Percentiles rank a stretch among this genome's conserved stretches.
phyloP scores from a whole-genome alignment of 805 yeast species.

The Cyberlindnera nakhonratchasimensis region DNA sequence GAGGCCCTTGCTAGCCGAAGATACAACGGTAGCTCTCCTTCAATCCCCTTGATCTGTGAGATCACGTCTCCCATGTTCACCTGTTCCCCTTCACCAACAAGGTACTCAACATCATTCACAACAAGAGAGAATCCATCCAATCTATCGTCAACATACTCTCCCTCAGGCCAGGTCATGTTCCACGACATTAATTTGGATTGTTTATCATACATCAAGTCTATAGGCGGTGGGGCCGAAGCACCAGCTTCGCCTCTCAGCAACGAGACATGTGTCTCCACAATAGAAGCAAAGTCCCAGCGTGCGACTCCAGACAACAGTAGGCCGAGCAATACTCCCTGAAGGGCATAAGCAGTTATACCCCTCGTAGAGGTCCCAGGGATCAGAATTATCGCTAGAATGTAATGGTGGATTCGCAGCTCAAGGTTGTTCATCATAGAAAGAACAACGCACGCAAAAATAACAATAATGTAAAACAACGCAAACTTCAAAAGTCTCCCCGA shows the following conservation, averaged over 20 bases:
- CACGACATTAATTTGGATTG: constrained; percentile 32
- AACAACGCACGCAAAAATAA: constrained; percentile 41
- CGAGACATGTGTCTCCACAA: constrained; percentile 70
- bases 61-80: constrained; percentile 39
- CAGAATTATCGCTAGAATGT: constrained; percentile 69
- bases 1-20: constrained; percentile 52
- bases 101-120: constrained; percentile 76
- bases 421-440: constrained; percentile 59
- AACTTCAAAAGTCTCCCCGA: constrained; percentile 66
- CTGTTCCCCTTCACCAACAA: constrained; percentile 49
- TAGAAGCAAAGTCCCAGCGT: constrained; percentile 91
- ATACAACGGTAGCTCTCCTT: constrained; percentile 39
- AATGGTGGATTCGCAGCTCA: constrained; percentile 77
- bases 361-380: constrained; percentile 82
- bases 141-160: constrained; percentile 3
- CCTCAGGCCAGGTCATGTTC: constrained; percentile 10
- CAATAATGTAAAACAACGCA: constrained; percentile 47
- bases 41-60: constrained; percentile 29
- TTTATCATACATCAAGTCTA: constrained; percentile 29
- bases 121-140: constrained; percentile 54
- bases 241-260: constrained; percentile 74
- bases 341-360: constrained; percentile 64
- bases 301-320: constrained; percentile 79
- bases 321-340: constrained; percentile 85
- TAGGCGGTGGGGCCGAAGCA: constrained; percentile 48